These are phyloP conservation scores for Phaffomyces antillensis DNA, from an alignment of 805 yeast genomes.

Conservation along the genomic window DNA sequence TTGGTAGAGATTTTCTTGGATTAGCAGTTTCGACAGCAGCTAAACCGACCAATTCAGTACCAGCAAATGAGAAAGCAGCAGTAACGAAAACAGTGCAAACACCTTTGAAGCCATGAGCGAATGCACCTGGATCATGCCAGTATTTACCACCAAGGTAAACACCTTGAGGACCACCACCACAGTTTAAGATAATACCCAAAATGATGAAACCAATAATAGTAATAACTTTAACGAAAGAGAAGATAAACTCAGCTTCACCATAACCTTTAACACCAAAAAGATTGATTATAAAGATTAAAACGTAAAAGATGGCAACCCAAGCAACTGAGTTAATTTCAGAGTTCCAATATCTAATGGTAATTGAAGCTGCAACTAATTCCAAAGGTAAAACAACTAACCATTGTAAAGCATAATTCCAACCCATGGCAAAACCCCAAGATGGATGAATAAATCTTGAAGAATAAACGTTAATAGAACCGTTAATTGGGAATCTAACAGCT, in stretches of 20 bases:
- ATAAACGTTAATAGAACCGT: slow-evolving; percentile 57
- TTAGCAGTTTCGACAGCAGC: slow-evolving; percentile 48
- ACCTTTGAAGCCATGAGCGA: slow-evolving; percentile 63
- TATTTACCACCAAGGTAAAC: slow-evolving; percentile 38
- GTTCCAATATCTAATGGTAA: slow-evolving; percentile 46
- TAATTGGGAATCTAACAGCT: slow-evolving; percentile 55
- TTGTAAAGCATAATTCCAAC: slow-evolving; percentile 49
- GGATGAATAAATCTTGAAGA: slow-evolving; percentile 50
- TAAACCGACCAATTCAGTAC: slow-evolving; percentile 53
- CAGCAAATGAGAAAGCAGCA: slow-evolving; percentile 52
- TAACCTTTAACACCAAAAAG: slow-evolving; percentile 47
- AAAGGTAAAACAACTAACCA: slow-evolving; percentile 43
- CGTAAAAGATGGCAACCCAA: slow-evolving; percentile 43
- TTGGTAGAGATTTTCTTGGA: slow-evolving; percentile 52
- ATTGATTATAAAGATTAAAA: slow-evolving; percentile 38
- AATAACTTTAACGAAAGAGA: slow-evolving; percentile 65
- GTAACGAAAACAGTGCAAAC: slow-evolving; percentile 43
- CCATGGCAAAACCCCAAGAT: slow-evolving; percentile 56
- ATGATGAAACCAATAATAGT: slow-evolving; percentile 57
- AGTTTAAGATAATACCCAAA: slow-evolving; percentile 46
- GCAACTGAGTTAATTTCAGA: slow-evolving; percentile 37
- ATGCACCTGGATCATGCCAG: slow-evolving; percentile 49
- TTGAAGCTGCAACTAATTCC: slow-evolving; percentile 47
- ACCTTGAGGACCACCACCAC: slow-evolving; percentile 51
- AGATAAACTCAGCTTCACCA: slow-evolving; percentile 45